phyloP scores from a whole-genome alignment of 805 yeast genomes.

The Wickerhamia fluorescens region DNA sequence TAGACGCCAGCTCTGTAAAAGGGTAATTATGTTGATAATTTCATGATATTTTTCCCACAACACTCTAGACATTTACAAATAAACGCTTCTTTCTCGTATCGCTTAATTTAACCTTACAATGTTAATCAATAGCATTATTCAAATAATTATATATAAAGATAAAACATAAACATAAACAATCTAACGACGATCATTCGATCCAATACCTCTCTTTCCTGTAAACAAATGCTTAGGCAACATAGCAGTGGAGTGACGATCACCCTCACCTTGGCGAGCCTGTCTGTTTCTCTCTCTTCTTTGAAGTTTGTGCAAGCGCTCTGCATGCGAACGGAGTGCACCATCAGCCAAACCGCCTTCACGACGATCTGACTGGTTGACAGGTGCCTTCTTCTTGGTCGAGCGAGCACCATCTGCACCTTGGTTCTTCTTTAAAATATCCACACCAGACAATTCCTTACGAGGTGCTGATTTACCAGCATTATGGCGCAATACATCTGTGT shows the following conservation, averaged over 20 bases:
- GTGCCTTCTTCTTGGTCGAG: constrained; percentile 42
- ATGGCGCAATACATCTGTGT: constrained; percentile 51
- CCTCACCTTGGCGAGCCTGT: constrained; percentile 90
- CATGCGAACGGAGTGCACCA: constrained; percentile 72
- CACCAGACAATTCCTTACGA: constrained; percentile 52
- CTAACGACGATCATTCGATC: constrained; percentile 85
- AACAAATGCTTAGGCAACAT: constrained; percentile 89
- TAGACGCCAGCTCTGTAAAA: too few relatives aligned
- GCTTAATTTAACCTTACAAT: too few relatives aligned
- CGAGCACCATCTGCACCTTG: constrained; percentile 33
- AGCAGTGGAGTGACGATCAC: constrained; percentile 84
- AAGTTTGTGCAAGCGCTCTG: constrained; percentile 79
- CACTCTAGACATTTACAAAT: too few relatives aligned
- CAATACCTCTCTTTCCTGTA: constrained; percentile 95
- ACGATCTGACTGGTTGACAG: constrained; percentile 64
- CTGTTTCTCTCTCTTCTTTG: constrained; percentile 93
- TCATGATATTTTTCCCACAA: too few relatives aligned
- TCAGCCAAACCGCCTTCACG: constrained; percentile 81
- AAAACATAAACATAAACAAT: too few relatives aligned
- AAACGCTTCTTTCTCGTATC: too few relatives aligned
- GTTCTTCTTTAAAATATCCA: constrained; percentile 67
- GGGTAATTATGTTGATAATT: too few relatives aligned
- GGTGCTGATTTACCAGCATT: constrained; percentile 39
- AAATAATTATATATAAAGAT: too few relatives aligned
- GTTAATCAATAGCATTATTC: too few relatives aligned